Percentiles rank a stretch among this genome's conserved stretches.
Conservation (phyloP, 2,329 filamentous ascomycete species). For the Colletotrichum ledebouriae region DNA sequence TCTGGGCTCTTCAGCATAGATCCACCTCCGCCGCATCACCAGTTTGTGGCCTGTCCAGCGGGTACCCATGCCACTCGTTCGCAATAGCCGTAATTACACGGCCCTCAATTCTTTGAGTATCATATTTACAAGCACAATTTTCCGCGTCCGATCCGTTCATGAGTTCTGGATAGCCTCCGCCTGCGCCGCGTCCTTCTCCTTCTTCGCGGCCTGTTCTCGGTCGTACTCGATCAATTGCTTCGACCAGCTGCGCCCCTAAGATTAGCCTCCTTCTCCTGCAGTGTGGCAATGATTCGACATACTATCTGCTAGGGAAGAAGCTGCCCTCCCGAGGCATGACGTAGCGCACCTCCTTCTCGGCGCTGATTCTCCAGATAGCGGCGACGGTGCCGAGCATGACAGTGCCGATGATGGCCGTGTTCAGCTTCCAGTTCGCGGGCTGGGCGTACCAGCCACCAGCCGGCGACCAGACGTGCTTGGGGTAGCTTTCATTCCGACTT, state of each 20-base stretch:
- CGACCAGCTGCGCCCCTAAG: slow-evolving; percentile 56
- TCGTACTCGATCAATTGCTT: slow-evolving; percentile 61
- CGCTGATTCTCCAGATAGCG: slow-evolving; percentile 78
- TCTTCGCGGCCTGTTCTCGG: slow-evolving; percentile 55
- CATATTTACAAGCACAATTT: slow-evolving; percentile 42
- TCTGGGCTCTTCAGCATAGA: no score
- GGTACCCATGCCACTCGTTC: slow-evolving; percentile 8
- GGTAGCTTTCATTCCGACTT: slow-evolving; percentile 74
- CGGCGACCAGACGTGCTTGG: slow-evolving; percentile 99
- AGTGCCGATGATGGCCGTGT: slow-evolving; percentile 82
- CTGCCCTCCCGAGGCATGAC: slow-evolving; percentile 81
- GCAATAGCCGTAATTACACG: slow-evolving; percentile 34
- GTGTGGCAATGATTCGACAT: slow-evolving; percentile 53
- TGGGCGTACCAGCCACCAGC: slow-evolving; percentile 98
- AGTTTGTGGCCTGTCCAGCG: no score
- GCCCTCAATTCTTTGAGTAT: slow-evolving; percentile 39
- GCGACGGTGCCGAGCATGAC: slow-evolving; percentile 77
- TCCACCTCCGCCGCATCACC: no score
- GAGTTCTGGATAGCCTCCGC: slow-evolving; percentile 40
- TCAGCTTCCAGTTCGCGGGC: slow-evolving; percentile 93
- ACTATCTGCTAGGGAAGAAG: slow-evolving; percentile 90
- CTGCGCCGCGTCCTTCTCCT: slow-evolving; percentile 48
- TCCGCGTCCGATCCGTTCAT: slow-evolving; percentile 26
- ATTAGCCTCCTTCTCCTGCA: slow-evolving; percentile 1
- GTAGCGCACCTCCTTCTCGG: slow-evolving; percentile 78